A percentile compares a stretch with the other conserved stretches of the same genome.
These are phyloP conservation scores for Hypoxylon fuscum DNA, from an alignment of 495 filamentous ascomycete species.

Conservation along the genomic window DNA sequence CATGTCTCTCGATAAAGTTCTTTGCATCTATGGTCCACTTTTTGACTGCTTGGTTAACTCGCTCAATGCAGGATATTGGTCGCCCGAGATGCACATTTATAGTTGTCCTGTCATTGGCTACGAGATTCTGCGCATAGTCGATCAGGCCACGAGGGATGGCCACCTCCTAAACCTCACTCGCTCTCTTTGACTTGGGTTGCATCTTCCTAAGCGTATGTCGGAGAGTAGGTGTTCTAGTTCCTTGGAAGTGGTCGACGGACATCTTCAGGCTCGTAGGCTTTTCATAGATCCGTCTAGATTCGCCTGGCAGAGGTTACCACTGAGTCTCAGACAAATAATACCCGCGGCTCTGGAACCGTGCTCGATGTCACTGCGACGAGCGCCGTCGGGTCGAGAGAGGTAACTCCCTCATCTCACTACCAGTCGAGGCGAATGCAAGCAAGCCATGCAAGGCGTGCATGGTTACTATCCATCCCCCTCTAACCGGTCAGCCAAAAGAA, in stretches of 20 bases:
- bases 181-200: neutral
- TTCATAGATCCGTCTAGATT: no score
- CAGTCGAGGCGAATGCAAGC: slow-evolving; percentile 9
- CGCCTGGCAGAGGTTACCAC: neutral
- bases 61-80: neutral
- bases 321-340: neutral
- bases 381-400: neutral
- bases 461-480: slow-evolving; percentile 1
- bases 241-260: neutral
- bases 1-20: neutral
- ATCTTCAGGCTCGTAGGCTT: no score
- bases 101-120: neutral
- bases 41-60: neutral
- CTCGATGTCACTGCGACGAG: neutral
- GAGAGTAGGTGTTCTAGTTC: neutral
- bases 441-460: slow-evolving; percentile 16
- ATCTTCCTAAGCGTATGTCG: neutral
- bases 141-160: no score
- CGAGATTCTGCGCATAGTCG: neutral
- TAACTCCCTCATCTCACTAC: slow-evolving; percentile 1
- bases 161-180: neutral
- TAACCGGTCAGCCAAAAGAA: slow-evolving; percentile 10
- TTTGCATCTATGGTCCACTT: neutral
- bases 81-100: neutral
- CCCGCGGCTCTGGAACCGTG: neutral